Conservation (phyloP, 768 basidiomycete species). For the Lactifluus rugatus region DNA sequence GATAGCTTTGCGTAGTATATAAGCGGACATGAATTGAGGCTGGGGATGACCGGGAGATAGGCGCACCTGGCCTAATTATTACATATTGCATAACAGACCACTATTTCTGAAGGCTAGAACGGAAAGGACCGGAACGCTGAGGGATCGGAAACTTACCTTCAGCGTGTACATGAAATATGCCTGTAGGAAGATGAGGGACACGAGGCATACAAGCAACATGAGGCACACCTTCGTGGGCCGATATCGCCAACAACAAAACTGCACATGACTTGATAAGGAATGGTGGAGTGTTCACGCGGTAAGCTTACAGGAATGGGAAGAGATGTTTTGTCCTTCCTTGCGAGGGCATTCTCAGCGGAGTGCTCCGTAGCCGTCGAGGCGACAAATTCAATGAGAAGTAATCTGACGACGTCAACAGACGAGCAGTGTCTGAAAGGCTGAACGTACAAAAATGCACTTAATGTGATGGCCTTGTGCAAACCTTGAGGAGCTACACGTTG, state of each 20-base stretch:
- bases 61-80: conserved; percentile 50
- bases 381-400: conserved; percentile 80
- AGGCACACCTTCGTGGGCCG: conserved; percentile 60
- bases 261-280: not conserved
- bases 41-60: not conserved
- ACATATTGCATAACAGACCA: conserved; percentile 90
- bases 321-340: conserved; percentile 66
- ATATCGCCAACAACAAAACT: conserved; percentile 80
- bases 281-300: not conserved
- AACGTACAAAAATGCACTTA: conserved; percentile 79
- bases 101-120: conserved; percentile 27
- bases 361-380: conserved; percentile 57
- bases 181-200: conserved; percentile 27
- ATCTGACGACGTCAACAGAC: conserved; percentile 28
- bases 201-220: not conserved
- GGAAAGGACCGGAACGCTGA: not conserved
- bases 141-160: conserved; percentile 41
- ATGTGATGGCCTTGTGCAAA: conserved; percentile 51
- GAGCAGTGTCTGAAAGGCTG: not conserved
- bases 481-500: no score
- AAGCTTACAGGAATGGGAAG: conserved; percentile 57
- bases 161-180: conserved; percentile 85
- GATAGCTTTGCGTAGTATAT: conserved; percentile 29
- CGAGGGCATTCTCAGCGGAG: conserved; percentile 56
- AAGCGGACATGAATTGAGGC: not conserved